A percentile compares a stretch with the other conserved stretches of the same genome.
Conservation (phyloP, 768 basidiomycete species). For the Lactarius tabidus region DNA sequence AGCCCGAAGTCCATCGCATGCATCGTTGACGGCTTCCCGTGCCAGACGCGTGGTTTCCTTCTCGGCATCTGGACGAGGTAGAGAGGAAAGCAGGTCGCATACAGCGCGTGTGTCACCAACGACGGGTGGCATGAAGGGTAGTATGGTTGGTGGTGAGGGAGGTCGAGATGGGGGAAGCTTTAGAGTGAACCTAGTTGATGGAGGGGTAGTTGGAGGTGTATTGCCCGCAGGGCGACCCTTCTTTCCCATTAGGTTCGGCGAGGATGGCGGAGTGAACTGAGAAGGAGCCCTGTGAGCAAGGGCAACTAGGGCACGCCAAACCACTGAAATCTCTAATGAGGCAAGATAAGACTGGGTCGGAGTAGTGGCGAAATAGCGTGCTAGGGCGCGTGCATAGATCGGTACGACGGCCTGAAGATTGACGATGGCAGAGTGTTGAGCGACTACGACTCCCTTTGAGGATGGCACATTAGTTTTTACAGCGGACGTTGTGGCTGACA, state of each 20-base stretch:
- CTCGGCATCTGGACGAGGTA: conserved; percentile 58
- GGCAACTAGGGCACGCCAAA: conserved; percentile 73
- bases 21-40: conserved; percentile 79
- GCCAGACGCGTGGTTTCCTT: conserved; percentile 52
- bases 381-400: conserved; percentile 53
- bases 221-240: conserved; percentile 34
- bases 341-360: conserved; percentile 60
- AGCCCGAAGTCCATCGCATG: conserved; percentile 58
- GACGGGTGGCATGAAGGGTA: conserved; percentile 37
- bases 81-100: conserved; percentile 52
- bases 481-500: conserved; percentile 28
- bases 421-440: conserved; percentile 55
- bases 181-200: conserved; percentile 56
- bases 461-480: conserved; percentile 3
- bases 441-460: conserved; percentile 5
- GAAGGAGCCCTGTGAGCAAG: conserved; percentile 54
- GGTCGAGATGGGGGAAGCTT: conserved; percentile 67
- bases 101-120: conserved; percentile 58
- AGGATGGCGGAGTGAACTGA: conserved; percentile 39
- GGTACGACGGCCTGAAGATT: conserved; percentile 58
- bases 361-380: conserved; percentile 50
- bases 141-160: conserved; percentile 48
- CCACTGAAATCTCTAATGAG: conserved; percentile 63
- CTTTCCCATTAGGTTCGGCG: conserved; percentile 31
- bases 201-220: conserved; percentile 54